Evolutionary conservation across 164 flowering plant genomes (phyloP), one percentile per base, ranked within the genome.

Genomic region (Cinnamomum chago): DNA sequence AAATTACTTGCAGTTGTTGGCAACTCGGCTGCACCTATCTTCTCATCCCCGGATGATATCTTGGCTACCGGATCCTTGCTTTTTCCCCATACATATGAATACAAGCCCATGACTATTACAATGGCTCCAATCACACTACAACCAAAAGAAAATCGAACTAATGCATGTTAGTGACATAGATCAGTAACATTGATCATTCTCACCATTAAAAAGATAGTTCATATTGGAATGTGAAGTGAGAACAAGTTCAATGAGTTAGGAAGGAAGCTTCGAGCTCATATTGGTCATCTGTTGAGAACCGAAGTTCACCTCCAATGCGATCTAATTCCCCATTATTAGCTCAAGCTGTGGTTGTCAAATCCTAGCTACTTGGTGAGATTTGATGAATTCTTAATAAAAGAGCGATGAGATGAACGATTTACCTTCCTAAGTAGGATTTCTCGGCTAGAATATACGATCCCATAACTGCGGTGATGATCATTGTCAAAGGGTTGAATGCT

Each of bases 381-480:
- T 30, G 35, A 30, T 30, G 6, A 30, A 30, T 30, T 30, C 35
- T 30, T 30, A 17, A n/a, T 28, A 17, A 50, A 62, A 1, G 7
- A 12, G 5, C 23, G 35, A 20, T 68, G 55, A 1, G 6, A 23
- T 9, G 40, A 60, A 47, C 24, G 27, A 5, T 25, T 3, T 85
- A 94, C 98, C 98, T 92, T 77, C 98, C 99, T 20, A 93, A 83
- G 79, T 90, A 87, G 72, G 93, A 52, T 70, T 81, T 76, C 77
- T 95, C 99, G 0, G 93, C 83, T 50, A 95, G 78, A 67, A 95
- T 71, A 33, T 90, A 55, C 68, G 88, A 76, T 0, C 92, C 92
- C 25, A 93, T 72, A 50, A 79, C 82, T 4, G 97, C 91, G 1
- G 92, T 90, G 80, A 95, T 89, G 75, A 95, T 84, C 94, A 93